A percentile compares a stretch with the other conserved stretches of the same genome.
Evolutionary conservation across 2,329 filamentous ascomycete genomes (phyloP).

Genomic region (Colletotrichum limetticola): DNA sequence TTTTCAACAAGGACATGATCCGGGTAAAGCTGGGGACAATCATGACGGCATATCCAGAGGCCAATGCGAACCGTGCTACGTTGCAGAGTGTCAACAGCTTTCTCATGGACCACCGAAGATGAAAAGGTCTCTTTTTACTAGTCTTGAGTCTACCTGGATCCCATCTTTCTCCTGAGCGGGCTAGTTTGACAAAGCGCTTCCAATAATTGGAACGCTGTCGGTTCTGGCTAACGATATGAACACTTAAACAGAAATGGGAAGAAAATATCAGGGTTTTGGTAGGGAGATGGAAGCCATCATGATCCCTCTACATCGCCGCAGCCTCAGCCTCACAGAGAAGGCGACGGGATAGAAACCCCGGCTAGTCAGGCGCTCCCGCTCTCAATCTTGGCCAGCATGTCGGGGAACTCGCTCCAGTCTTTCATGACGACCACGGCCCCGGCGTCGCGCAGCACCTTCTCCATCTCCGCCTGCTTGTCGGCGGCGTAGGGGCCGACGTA

Average conservation of each 20-base stretch:
- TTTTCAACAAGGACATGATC: constrained; percentile 80
- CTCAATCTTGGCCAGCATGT: constrained; percentile 54
- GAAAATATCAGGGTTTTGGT: neutral
- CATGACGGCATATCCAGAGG: constrained; percentile 80
- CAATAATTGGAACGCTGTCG: neutral
- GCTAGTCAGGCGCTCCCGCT: constrained; percentile 35
- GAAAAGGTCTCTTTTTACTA: constrained; percentile 17
- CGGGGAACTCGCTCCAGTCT: constrained; percentile 67
- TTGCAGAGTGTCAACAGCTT: constrained; percentile 93
- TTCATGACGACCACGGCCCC: constrained; percentile 73
- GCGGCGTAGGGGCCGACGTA: constrained; percentile 84
- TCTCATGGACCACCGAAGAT: constrained; percentile 71
- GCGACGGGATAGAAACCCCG: constrained; percentile 18
- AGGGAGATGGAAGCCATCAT: neutral
- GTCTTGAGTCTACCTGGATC: constrained; percentile 8
- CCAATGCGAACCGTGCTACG: constrained; percentile 86
- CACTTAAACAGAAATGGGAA: neutral
- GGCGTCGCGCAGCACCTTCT: constrained; percentile 66
- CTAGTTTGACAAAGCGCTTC: neutral
- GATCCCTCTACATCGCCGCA: neutral
- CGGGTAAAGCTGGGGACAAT: constrained; percentile 84
- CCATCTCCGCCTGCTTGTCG: constrained; percentile 73
- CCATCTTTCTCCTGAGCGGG: neutral
- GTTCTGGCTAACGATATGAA: neutral
- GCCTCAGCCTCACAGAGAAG: constrained; percentile 23